Evolutionary conservation across 805 yeast species (phyloP), one percentile per base, ranked within the genome.

Genomic region (Peterozyma toletana): DNA sequence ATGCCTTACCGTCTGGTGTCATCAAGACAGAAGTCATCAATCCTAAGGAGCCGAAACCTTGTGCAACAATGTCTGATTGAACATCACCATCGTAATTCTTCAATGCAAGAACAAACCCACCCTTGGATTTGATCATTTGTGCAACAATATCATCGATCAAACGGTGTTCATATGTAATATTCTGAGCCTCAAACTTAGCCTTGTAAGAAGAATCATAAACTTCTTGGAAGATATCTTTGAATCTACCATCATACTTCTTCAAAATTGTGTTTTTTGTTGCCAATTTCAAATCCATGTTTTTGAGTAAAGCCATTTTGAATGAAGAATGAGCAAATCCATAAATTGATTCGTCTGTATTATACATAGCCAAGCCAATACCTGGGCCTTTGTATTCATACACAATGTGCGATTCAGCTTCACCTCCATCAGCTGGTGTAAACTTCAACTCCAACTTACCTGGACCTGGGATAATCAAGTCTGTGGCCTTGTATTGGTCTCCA

Each of bases 71-170:
- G 61, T 85, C 93, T 6, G 86, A 78, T 63, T 83, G 88, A 44
- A 85, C 93, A 60, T 85, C 93, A 64, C 93, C 93, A 60, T 85
- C 93, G 58, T 85, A 85, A 64, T 85, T 85, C 64, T 85, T 85
- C 70, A 85, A 70, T 40, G 91, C 91, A 71, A 85, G 75, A 49
- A 84, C 76, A 57, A 75, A 85, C 5, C 93, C 93, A 57, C 93
- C 93, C 56, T 80, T 80, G 21, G 91, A 84, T 63, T 85, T 85
- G 58, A 85, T 65, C 93, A 85, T 85, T 64, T 85, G 93, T 4
- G 91, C 91, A 48, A 85, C 93, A 89, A 85, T 85, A 60, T 85
- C 93, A 62, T 85, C 93, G 50, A 85, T 85, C 58, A 85, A 71
- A 63, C 93, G 76, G 63, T 85, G 93, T 62, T 85, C 90, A 55